Evolutionary conservation across 305 asterid species (phyloP).

Genomic region (Ilex paraguariensis): DNA sequence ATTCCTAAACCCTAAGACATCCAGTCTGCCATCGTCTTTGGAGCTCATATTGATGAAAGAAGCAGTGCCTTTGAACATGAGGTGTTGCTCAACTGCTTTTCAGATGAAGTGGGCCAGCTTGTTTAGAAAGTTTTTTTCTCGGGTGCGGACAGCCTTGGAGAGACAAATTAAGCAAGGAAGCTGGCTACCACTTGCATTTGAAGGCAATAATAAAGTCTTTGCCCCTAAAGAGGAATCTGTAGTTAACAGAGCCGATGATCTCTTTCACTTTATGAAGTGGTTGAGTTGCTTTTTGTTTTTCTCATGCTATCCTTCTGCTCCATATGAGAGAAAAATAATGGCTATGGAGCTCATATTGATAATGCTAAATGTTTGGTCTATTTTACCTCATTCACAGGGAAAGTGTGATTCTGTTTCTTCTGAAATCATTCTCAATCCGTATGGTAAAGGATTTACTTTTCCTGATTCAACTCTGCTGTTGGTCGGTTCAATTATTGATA

Average conservation of each 20-base stretch:
- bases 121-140: conserved; percentile 87
- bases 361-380: conserved; percentile 80
- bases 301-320: conserved; percentile 98
- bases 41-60: conserved; percentile 82
- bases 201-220: conserved; percentile 30
- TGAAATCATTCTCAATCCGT: conserved; percentile 50
- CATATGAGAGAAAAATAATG: conserved; percentile 95
- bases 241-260: conserved; percentile 58
- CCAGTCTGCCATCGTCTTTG: conserved; percentile 85
- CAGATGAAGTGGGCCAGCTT: conserved; percentile 98
- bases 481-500: conserved; percentile 93
- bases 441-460: conserved; percentile 54
- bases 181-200: conserved; percentile 56
- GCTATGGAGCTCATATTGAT: conserved; percentile 84
- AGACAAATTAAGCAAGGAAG: conserved; percentile 69
- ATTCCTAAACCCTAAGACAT: conserved; percentile 81
- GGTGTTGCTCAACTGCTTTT: conserved; percentile 88
- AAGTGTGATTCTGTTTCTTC: conserved; percentile 36
- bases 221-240: conserved; percentile 24
- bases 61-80: conserved; percentile 94
- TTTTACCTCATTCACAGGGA: conserved; percentile 34
- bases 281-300: conserved; percentile 81
- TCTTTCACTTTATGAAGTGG: conserved; percentile 76
- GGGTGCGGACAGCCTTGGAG: conserved; percentile 89
- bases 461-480: conserved; percentile 76